Evolutionary conservation across 164 flowering plant genomes (phyloP).

Genomic region (Taxillus chinensis): DNA sequence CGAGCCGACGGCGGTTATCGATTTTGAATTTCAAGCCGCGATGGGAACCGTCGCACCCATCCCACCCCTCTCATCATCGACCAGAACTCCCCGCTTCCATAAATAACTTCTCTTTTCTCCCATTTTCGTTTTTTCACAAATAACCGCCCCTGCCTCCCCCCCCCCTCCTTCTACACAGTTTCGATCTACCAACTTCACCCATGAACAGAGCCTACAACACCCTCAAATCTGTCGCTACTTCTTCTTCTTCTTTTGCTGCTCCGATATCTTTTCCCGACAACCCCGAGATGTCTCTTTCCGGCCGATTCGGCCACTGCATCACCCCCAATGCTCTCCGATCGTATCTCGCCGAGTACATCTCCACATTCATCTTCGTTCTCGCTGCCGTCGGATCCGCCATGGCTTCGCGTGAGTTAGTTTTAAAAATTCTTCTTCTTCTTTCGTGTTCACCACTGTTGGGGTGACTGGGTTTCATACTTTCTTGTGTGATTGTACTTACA

Average conservation of each 20-base stretch:
- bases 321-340: constrained; percentile 43
- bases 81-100: too few species aligned
- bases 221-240: background rate
- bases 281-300: constrained; percentile 15
- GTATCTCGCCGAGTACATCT: constrained; percentile 74
- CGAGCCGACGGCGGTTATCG: too few species aligned
- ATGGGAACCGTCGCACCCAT: too few species aligned
- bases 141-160: too few species aligned
- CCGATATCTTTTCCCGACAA: background rate
- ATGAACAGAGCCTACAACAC: background rate
- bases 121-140: too few species aligned
- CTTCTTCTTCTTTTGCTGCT: background rate
- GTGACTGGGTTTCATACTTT: too few species aligned
- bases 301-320: constrained; percentile 24
- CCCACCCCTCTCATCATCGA: too few species aligned
- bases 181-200: too few species aligned
- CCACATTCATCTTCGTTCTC: constrained; percentile 69
- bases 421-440: background rate
- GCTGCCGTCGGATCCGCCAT: constrained; percentile 55
- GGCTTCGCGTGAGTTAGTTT: constrained; percentile 42
- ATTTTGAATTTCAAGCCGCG: too few species aligned
- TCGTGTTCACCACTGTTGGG: background rate
- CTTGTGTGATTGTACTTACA: too few species aligned
- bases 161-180: too few species aligned
- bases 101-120: too few species aligned